A percentile compares a stretch with the other conserved stretches of the same genome.
Evolutionary conservation across 352 stramenopile genomes (phyloP).

Genomic region (Phytophthora capsici): DNA sequence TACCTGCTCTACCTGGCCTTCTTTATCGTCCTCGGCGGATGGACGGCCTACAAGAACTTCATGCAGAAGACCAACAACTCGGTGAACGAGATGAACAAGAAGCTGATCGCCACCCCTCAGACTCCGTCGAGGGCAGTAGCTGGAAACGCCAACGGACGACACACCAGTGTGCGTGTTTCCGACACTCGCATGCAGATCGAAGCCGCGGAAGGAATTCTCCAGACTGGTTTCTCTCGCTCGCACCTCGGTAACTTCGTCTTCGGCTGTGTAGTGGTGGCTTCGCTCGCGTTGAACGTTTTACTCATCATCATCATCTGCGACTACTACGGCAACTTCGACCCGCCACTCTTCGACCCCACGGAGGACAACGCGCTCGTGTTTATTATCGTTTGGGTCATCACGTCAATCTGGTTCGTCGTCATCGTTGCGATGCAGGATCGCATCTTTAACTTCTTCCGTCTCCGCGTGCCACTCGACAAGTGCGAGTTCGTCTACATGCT

Average conservation of each 20-base stretch:
- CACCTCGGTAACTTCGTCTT: constrained; percentile 26
- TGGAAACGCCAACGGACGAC: constrained; percentile 6
- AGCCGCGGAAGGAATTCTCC: constrained; percentile 12
- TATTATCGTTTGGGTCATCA: constrained; percentile 41
- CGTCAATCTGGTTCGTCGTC: constrained; percentile 32
- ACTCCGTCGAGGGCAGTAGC: constrained; percentile 28
- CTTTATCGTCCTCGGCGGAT: constrained; percentile 37
- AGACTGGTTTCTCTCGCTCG: constrained; percentile 35
- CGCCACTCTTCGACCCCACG: constrained; percentile 30
- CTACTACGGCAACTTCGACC: constrained; percentile 42
- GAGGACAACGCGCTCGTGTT: constrained; percentile 37
- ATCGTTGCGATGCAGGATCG: constrained; percentile 30
- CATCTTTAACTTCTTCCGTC: constrained; percentile 48
- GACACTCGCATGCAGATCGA: constrained; percentile 22
- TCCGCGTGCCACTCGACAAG: constrained; percentile 25
- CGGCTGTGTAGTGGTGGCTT: constrained; percentile 18
- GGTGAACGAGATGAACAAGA: constrained; percentile 45
- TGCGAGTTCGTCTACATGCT: constrained; percentile 49
- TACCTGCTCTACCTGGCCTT: constrained; percentile 41
- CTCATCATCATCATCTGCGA: constrained; percentile 43
- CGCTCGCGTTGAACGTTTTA: constrained; percentile 21
- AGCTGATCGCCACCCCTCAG: constrained; percentile 22
- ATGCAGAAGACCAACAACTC: constrained; percentile 31
- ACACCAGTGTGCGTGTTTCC: constrained; percentile 21
- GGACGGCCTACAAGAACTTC: constrained; percentile 28